A percentile compares a stretch with the other conserved stretches of the same genome.
Evolutionary conservation across 495 filamentous ascomycete species (phyloP).

Genomic region (Penicillium simplicissimum): DNA sequence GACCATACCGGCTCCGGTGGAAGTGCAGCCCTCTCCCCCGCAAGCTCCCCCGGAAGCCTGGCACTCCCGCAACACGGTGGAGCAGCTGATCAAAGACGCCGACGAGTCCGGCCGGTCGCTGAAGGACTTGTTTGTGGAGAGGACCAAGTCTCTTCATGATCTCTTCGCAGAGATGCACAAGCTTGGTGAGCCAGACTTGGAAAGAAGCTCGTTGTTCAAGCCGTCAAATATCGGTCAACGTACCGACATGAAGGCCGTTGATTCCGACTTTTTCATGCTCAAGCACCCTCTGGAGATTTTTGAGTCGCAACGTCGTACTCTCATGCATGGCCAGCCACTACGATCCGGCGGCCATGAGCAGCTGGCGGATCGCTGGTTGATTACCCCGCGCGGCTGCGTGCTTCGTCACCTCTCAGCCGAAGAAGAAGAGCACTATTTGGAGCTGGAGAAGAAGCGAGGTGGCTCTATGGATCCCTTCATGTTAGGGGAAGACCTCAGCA

Average conservation of each 20-base stretch:
- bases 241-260: constrained; percentile 50
- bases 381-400: constrained; percentile 78
- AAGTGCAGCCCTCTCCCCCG: constrained; percentile 32
- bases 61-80: constrained; percentile 47
- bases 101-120: constrained; percentile 36
- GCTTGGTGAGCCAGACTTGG: constrained; percentile 48
- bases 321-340: constrained; percentile 45
- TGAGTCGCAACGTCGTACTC: constrained; percentile 44
- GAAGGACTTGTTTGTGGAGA: constrained; percentile 44
- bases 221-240: constrained; percentile 52
- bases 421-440: constrained; percentile 76
- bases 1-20: constrained; percentile 28
- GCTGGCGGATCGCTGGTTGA: constrained; percentile 53
- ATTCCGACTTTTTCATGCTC: constrained; percentile 45
- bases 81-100: constrained; percentile 43
- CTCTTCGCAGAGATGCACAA: constrained; percentile 54
- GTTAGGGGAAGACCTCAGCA: constrained; percentile 41
- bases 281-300: constrained; percentile 42
- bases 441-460: constrained; percentile 64
- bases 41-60: constrained; percentile 32
- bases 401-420: constrained; percentile 72
- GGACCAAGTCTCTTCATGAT: constrained; percentile 42
- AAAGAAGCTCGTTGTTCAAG: constrained; percentile 56
- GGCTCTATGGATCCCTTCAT: constrained; percentile 30
- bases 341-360: constrained; percentile 31